A percentile compares a stretch with the other conserved stretches of the same genome.
Evolutionary conservation across 768 basidiomycete genomes (phyloP).

Genomic region (Leccinellum albellum): DNA sequence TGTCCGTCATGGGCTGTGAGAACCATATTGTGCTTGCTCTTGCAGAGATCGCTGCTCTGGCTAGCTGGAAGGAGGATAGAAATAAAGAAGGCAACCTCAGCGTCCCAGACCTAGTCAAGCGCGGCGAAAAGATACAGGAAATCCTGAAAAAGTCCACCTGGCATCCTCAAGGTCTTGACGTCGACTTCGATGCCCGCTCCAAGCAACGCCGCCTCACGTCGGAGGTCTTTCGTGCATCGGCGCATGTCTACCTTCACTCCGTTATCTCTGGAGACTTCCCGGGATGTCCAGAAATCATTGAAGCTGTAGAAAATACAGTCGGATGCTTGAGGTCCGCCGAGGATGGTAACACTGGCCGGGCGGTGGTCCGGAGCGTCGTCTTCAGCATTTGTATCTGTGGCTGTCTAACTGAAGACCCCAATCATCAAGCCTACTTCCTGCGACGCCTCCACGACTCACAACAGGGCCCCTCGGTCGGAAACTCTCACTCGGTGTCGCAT

Average conservation of each 20-base stretch:
- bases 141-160: slow-evolving; percentile 24
- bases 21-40: slow-evolving; percentile 76
- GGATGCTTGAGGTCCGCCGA: slow-evolving; percentile 38
- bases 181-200: slow-evolving; percentile 4
- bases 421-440: slow-evolving; percentile 42
- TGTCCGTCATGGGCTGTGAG: slow-evolving; percentile 81
- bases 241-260: slow-evolving; percentile 70
- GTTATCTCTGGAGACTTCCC: slow-evolving; percentile 75
- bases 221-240: slow-evolving; percentile 70
- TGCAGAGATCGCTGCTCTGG: slow-evolving; percentile 65
- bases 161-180: not conserved
- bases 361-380: slow-evolving; percentile 73
- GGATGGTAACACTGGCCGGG: slow-evolving; percentile 38
- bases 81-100: slow-evolving; percentile 45
- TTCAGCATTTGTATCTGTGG: slow-evolving; percentile 75
- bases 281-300: slow-evolving; percentile 56
- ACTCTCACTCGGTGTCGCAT: slow-evolving; percentile 50
- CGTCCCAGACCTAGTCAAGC: slow-evolving; percentile 54
- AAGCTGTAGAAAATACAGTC: slow-evolving; percentile 53
- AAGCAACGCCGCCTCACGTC: slow-evolving; percentile 45
- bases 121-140: slow-evolving; percentile 50
- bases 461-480: slow-evolving; percentile 55
- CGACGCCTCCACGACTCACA: slow-evolving; percentile 45
- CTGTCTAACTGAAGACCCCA: slow-evolving; percentile 53
- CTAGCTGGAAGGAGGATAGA: slow-evolving; percentile 58